Percentiles rank a stretch among this genome's conserved stretches.
These are phyloP conservation scores for Bipolaris cookei DNA, from an alignment of 2,329 filamentous ascomycete species.

Conservation along the genomic window DNA sequence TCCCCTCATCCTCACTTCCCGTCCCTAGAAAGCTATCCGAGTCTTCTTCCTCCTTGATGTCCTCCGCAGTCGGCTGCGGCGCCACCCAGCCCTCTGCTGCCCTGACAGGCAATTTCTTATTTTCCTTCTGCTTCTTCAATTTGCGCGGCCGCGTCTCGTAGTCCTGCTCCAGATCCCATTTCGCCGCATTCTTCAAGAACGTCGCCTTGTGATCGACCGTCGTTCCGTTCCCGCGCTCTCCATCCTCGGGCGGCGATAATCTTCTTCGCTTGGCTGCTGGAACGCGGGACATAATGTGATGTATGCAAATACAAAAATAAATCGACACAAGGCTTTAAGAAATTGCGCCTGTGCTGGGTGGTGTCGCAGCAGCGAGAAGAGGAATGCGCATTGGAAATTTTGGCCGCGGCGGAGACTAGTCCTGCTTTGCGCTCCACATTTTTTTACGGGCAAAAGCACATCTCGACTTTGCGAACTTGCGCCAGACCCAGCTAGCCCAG, in stretches of 20 bases:
- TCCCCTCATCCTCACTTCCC: slow-evolving; percentile 59
- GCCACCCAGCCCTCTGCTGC: slow-evolving; percentile 78
- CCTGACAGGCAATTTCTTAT: slow-evolving; percentile 81
- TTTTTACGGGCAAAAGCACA: slow-evolving; percentile 14
- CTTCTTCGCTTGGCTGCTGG: slow-evolving; percentile 48
- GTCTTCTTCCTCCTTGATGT: slow-evolving; percentile 60
- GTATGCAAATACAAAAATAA: not conserved
- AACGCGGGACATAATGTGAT: slow-evolving; percentile 40
- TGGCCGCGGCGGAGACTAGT: slow-evolving; percentile 25
- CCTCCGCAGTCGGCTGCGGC: slow-evolving; percentile 52
- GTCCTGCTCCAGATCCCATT: slow-evolving; percentile 90
- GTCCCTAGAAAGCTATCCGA: slow-evolving; percentile 69
- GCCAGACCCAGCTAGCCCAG: slow-evolving; percentile 17
- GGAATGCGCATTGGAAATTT: slow-evolving; percentile 29
- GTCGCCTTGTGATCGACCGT: slow-evolving; percentile 49
- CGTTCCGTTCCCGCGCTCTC: slow-evolving; percentile 23
- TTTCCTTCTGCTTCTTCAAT: slow-evolving; percentile 73
- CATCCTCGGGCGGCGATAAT: slow-evolving; percentile 45
- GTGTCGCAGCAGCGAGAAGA: slow-evolving; percentile 3
- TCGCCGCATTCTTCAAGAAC: slow-evolving; percentile 76
- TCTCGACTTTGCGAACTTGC: slow-evolving; percentile 21
- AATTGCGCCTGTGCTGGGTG: not conserved
- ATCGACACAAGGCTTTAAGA: not conserved
- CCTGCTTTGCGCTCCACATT: slow-evolving; percentile 22
- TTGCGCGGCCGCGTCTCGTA: slow-evolving; percentile 84